These are phyloP conservation scores for Picea engelmannii DNA, from an alignment of 83 land plant genomes.

Conservation along the genomic window DNA sequence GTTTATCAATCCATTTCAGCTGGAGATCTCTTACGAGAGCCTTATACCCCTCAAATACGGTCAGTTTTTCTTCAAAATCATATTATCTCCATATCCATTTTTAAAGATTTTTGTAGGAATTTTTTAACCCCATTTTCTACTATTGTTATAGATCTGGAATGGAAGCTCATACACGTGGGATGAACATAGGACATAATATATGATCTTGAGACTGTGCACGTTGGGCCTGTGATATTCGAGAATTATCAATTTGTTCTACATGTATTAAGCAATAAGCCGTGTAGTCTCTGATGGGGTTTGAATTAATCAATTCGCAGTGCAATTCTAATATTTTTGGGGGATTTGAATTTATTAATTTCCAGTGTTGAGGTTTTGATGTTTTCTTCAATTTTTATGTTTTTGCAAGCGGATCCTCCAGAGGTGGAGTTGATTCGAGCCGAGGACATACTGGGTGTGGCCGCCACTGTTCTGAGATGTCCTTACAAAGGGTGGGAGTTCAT, in stretches of 20 bases:
- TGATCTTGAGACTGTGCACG: constrained; percentile 9
- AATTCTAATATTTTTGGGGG: too few species aligned
- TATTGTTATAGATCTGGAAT: constrained; percentile 7
- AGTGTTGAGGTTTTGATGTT: neutral
- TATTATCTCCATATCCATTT: neutral
- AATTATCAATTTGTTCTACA: constrained; percentile 4
- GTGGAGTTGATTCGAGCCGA: constrained; percentile 21
- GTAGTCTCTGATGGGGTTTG: too few species aligned
- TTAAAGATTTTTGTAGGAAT: neutral
- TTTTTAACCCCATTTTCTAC: neutral
- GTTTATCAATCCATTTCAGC: constrained; percentile 61
- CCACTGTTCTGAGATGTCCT: constrained; percentile 32
- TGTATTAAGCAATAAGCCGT: neutral
- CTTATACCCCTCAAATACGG: constrained; percentile 65
- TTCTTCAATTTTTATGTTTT: neutral
- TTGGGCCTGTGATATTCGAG: neutral
- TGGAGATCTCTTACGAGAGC: constrained; percentile 85
- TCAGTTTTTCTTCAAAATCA: neutral
- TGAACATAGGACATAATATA: constrained; percentile 5
- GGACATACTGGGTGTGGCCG: constrained; percentile 31
- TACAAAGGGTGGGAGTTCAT: constrained; percentile 30
- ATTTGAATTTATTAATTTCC: too few species aligned
- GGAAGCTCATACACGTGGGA: constrained; percentile 11
- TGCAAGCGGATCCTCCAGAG: constrained; percentile 36
- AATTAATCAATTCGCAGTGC: too few species aligned